These are phyloP conservation scores for Torulaspora maleeae DNA, from an alignment of 805 yeast species.

Conservation along the genomic window DNA sequence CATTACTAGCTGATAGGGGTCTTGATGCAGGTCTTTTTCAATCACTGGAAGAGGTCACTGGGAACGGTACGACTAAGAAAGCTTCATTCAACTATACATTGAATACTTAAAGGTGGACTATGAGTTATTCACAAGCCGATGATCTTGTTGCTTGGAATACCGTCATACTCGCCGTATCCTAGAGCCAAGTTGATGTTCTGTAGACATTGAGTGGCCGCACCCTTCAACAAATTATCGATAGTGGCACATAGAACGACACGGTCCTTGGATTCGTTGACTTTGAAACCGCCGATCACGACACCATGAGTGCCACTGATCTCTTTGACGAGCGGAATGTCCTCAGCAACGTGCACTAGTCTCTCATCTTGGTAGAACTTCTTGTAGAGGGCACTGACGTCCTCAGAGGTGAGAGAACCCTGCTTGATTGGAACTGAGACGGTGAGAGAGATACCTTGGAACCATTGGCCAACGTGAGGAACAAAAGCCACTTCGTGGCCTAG, in stretches of 20 bases:
- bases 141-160: slow-evolving; percentile 73
- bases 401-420: slow-evolving; percentile 58
- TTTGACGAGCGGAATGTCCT: slow-evolving; percentile 89
- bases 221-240: slow-evolving; percentile 91
- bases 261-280: slow-evolving; percentile 80
- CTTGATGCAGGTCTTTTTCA: background rate
- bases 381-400: slow-evolving; percentile 70
- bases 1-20: background rate
- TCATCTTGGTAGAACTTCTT: slow-evolving; percentile 87
- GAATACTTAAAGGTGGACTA: background rate
- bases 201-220: slow-evolving; percentile 97
- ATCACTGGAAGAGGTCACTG: background rate
- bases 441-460: slow-evolving; percentile 98
- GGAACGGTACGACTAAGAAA: background rate
- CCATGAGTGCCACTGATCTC: slow-evolving; percentile 94
- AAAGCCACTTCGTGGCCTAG: slow-evolving; percentile 79
- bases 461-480: slow-evolving; percentile 95
- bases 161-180: slow-evolving; percentile 91
- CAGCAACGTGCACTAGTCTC: slow-evolving; percentile 74
- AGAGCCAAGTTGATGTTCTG: slow-evolving; percentile 90
- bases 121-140: background rate
- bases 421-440: slow-evolving; percentile 88
- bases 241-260: slow-evolving; percentile 94
- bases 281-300: slow-evolving; percentile 92
- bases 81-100: background rate